Evolutionary conservation across 1,139 yeast species (phyloP), one percentile per base, ranked within the genome.

Genomic region (Yamadazyma sp.): DNA sequence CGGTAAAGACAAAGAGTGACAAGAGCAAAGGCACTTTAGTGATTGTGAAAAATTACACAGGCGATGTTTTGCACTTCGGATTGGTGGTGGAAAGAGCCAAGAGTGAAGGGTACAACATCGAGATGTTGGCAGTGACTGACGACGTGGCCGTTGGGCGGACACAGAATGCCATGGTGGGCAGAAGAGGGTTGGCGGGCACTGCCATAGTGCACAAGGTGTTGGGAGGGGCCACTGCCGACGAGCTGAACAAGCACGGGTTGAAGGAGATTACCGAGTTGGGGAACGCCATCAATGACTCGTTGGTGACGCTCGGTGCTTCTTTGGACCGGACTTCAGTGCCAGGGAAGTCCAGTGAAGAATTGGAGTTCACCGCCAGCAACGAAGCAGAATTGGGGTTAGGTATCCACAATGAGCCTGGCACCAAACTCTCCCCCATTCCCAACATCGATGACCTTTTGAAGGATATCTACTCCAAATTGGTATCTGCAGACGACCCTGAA

Each of bases 321-420:
- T 71, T 91, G 50, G 96, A 87, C 53, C 88, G 94, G 53, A 88
- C 95, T 41, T 80, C 87, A 34, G 95, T 88, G 31, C 97, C 98
- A 3, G 96, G 95, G 5, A 76, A 83, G 44, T 71, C 76, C 11
- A 76, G 46, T 15, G 66, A 76, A 37, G 75, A 83, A 46, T 64
- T 62, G 28, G 69, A 66, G 33, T 64, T 67, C 45, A 65, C 74
- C 33, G 63, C 59, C 5, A 58, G 56, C 2, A 64, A 77, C 41
- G 89, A 87, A 58, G 83, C 85, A 52, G 98, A 91, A 61, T 73
- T 91, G 47, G 98, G 98, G 20, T 83, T 91, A 81, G 98, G 98
- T 36, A 91, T 91, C 46, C 98, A 91, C 62, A 91, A 91, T 56
- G 98, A 91, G 58, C 94, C 96, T 0, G 97, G 97, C 42, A 71